A percentile compares a stretch with the other conserved stretches of the same genome.
Evolutionary conservation across 2,329 filamentous ascomycete genomes (phyloP).

Genomic region (Alternaria brassicicola): DNA sequence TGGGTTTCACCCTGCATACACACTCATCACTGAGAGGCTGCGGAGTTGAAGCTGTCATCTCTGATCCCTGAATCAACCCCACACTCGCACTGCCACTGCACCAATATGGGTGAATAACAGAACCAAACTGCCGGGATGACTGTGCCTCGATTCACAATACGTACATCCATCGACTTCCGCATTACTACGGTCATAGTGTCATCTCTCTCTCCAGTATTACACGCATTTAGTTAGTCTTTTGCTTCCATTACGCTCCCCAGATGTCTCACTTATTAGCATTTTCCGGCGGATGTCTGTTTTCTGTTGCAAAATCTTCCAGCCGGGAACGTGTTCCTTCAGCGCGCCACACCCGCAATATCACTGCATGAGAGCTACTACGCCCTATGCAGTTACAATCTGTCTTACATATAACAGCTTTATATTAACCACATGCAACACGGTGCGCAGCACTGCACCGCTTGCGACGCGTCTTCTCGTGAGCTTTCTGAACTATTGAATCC

Average conservation of each 20-base stretch:
- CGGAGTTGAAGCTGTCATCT: slow-evolving; percentile 6
- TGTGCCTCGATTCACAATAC: neutral
- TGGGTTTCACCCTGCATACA: neutral
- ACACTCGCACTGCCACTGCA: slow-evolving; percentile 14
- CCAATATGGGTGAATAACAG: slow-evolving; percentile 9
- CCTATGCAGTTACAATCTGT: neutral
- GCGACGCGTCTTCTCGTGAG: neutral
- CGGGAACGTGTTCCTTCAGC: neutral
- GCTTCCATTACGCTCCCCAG: too few relatives aligned
- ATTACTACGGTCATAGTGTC: neutral
- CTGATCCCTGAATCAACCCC: neutral
- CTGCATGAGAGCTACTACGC: slow-evolving; percentile 13
- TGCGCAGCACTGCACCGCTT: slow-evolving; percentile 6
- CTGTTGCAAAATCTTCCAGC: neutral
- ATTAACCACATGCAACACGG: slow-evolving; percentile 14
- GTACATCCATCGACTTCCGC: neutral
- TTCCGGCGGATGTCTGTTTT: neutral
- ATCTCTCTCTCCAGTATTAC: neutral
- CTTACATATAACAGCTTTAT: slow-evolving; percentile 8
- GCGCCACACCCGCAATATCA: slow-evolving; percentile 18
- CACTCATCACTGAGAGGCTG: neutral
- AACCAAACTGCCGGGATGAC: neutral
- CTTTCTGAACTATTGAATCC: neutral
- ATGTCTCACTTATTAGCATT: neutral
- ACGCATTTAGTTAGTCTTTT: neutral